Evolutionary conservation across 768 basidiomycete species (phyloP).

Genomic region (Boletellus ananas): DNA sequence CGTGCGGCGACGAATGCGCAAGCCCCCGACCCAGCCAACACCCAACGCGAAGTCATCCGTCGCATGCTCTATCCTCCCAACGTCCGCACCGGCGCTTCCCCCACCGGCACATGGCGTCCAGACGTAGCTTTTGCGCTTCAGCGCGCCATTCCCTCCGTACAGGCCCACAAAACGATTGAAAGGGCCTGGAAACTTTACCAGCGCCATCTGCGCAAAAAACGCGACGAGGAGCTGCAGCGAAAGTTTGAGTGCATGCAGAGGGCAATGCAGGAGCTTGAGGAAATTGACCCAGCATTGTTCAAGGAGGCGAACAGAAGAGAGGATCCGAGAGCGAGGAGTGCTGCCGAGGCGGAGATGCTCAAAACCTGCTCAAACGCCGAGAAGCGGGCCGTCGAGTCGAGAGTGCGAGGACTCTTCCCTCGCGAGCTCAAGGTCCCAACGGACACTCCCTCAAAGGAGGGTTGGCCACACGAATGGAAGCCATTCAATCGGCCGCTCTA

Average conservation of each 20-base stretch:
- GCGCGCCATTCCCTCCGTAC: constrained; percentile 80
- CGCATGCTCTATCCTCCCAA: constrained; percentile 78
- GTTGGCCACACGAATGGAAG: constrained; percentile 88
- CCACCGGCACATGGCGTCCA: constrained; percentile 80
- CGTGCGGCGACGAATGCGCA: constrained; percentile 37
- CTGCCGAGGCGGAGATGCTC: constrained; percentile 52
- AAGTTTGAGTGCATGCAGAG: constrained; percentile 79
- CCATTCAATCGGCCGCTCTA: constrained; percentile 53
- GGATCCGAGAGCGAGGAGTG: constrained; percentile 64
- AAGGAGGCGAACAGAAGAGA: constrained; percentile 70
- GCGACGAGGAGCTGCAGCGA: constrained; percentile 63
- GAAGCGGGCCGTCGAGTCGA: constrained; percentile 67
- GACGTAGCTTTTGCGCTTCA: constrained; percentile 75
- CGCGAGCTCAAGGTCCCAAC: constrained; percentile 82
- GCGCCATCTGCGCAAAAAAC: constrained; percentile 66
- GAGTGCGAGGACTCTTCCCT: constrained; percentile 80
- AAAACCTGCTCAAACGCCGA: constrained; percentile 65
- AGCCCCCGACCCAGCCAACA: constrained; percentile 40
- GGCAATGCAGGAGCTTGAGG: constrained; percentile 80
- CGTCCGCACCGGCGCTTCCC: constrained; percentile 63
- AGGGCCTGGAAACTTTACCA: constrained; percentile 85
- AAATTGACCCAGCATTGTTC: constrained; percentile 49
- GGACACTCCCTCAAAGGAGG: constrained; percentile 75
- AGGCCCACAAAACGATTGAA: constrained; percentile 90
- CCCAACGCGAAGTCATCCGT: constrained; percentile 69